Evolutionary conservation across 306 rosid species (phyloP), one percentile per base, ranked within the genome.

Genomic region (Medicago lupulina): DNA sequence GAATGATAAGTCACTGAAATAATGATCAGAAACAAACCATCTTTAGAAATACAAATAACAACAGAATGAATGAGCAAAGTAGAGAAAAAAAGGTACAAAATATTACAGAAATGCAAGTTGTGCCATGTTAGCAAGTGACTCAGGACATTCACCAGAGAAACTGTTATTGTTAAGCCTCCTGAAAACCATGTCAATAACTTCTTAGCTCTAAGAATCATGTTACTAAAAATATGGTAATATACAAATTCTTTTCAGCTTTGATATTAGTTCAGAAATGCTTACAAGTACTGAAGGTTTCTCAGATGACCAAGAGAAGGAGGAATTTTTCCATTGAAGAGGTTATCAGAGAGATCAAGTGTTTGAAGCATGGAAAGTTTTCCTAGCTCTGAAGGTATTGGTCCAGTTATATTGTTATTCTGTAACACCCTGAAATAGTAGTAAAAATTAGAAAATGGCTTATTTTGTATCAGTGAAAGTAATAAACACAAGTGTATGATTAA

Each of bases 101-200:
- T 55, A 51, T 92, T 86, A 92, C 98, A 95, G 91, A 79, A 88
- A 95, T 59, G 91, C 76, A 78, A 95, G 96, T 67, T 88, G 88
- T 59, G 96, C 78, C 98, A 95, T 90, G 89, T 86, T 90, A 64
- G 92, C 96, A 76, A 95, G 76, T 40, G 93, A 87, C 72, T 76
- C 77, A 1, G 97, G 98, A 71, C 86, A 84, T 80, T 75, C 81
- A 67, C 92, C 97, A 25, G 84, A 70, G 64, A 95, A 87, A 83
- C 92, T 90, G 88, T 95, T 95, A 69, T 95, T 92, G 68, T 92
- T 95, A 17, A 95, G 96, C 88, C 97, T 89, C 96, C 98, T 95
- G 81, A 80, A 79, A 79, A 79, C 47, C 81, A 82, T 46, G 74
- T 66, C 6, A 76, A 80, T 3, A 74, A 64, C 66, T 19, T 38